Percentiles rank a stretch among this genome's conserved stretches.
phyloP scores from a whole-genome alignment of 805 yeast species.

The Candida khao-thaluensis region DNA sequence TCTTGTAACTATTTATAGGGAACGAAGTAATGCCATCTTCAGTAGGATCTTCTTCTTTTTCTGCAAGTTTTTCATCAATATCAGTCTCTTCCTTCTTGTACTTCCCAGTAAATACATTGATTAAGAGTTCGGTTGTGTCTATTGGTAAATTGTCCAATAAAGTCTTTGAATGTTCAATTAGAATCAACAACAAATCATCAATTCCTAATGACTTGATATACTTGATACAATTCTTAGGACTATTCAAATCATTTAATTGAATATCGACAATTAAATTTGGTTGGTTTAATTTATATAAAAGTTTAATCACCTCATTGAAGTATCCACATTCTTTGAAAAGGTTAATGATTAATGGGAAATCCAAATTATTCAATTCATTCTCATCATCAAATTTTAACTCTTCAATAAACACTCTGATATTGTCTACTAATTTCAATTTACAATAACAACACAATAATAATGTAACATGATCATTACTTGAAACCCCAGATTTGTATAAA shows the following conservation, averaged over 20 bases:
- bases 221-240: slow-evolving; percentile 45
- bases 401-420: slow-evolving; percentile 56
- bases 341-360: slow-evolving; percentile 63
- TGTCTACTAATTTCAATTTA: slow-evolving; percentile 61
- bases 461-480: slow-evolving; percentile 81
- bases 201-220: slow-evolving; percentile 68
- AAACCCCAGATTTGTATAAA: slow-evolving; percentile 51
- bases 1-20: slow-evolving; percentile 31
- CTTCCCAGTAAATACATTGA: slow-evolving; percentile 85
- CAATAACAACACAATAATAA: slow-evolving; percentile 76
- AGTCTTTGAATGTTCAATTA: slow-evolving; percentile 63
- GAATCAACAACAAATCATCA: slow-evolving; percentile 72
- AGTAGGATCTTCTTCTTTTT: neutral
- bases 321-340: slow-evolving; percentile 74
- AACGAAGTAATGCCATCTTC: slow-evolving; percentile 16
- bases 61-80: neutral
- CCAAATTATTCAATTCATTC: slow-evolving; percentile 45
- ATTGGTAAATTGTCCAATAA: slow-evolving; percentile 70
- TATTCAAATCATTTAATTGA: slow-evolving; percentile 58
- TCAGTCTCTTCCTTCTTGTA: slow-evolving; percentile 47
- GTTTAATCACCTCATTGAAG: slow-evolving; percentile 59
- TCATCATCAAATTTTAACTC: slow-evolving; percentile 28
- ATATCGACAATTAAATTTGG: slow-evolving; percentile 76
- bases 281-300: slow-evolving; percentile 71
- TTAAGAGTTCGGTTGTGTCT: slow-evolving; percentile 77